Evolutionary conservation across 768 basidiomycete species (phyloP), one percentile per base, ranked within the genome.

Genomic region (Pisolithus tinctorius): DNA sequence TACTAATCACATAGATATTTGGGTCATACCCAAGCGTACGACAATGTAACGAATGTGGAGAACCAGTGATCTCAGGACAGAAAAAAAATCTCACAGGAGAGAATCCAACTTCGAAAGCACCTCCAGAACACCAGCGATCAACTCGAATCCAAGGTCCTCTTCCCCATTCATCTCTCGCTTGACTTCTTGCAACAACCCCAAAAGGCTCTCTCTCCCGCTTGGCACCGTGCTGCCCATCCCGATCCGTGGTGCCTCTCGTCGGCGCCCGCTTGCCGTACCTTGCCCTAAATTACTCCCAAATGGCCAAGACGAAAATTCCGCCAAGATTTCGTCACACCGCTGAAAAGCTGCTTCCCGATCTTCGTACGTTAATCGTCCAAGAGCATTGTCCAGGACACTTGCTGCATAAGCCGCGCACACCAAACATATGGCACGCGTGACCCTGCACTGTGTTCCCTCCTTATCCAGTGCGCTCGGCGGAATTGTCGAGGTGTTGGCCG

Each of bases 351-450:
- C 84, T 73, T 99, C 96, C 49, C 95, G 72, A 49, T 93, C 89
- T 66, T 98, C 96, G 61, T 95, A 98, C 14, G 82, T 84, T 25
- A 98, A 72, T 55, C 92, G 74, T 50, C 83, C 82, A 58, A 97
- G 87, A 8, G 93, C 93, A 62, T 97, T 96, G 63, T 98, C 96
- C 51, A 97, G 77, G 31, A 98, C 95, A 63, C 84, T 91, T 8
- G 94, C 95, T 0, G 94, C 91, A 60, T 97, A 96, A 9, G 92
- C 91, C 0, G 95, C 83, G 61, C 89, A 94, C 9, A 85, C 91
- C 43, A 98, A 76, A 53, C 84, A 86, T 13, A 96, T 88, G 0
- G 90, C 86, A 8, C 96, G 77, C 51, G 82, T 72, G 2, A 80
- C 82, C 30, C 93, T 77, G 68, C 87, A 93, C 62, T 92, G 87